Base-by-base conservation (phyloP, 352 stramenopile species). In the Pythium aquatile region DNA sequence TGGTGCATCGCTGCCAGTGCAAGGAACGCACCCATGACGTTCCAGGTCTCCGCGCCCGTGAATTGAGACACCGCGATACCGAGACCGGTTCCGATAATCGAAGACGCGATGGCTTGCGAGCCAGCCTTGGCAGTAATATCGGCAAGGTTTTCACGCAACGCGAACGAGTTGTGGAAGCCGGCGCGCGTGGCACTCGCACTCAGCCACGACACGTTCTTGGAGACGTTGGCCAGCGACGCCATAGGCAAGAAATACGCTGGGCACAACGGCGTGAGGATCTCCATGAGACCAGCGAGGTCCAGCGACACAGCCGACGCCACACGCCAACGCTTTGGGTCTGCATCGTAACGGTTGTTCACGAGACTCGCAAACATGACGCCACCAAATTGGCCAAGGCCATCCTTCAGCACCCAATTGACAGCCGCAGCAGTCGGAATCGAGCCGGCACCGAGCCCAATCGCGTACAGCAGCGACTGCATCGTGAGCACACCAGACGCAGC, bases 171-270 rank as follows among this genome's bases (percentile, higher is more conserved):
- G 77, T 99, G 96, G 61, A 99, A 95, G 7, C 88, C 88, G 3
- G 96, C 97, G 24, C 94, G 81, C 59, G 90, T 98, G 39, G 96
- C 97, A 73, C 85, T 97, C 0, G 94, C 93, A 35, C 94, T 94
- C 32, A 99, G 79, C 81, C 94, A 99, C 30, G 91, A 94, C 60
- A 99, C 88, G 76, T 99, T 99, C 77, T 99, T 99, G 39, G 93
- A 94, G 17, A 91, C 78, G 69, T 97, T 97, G 40, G 86, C 87
- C 24, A 96, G 66, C 35, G 87, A 92, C 8, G 91, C 91, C 64
- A 98, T 85, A 8, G 91, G 77, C 49, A 99, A 70, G 61, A 98
- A 97, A 47, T 91, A 88, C 6, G 68, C 69, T 5, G 58, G 93
- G 73, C 65, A 96, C 55, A 73, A 88, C 69, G 73, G 90, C 68